Conservation (phyloP, 1,284 basidiomycete species). For the Nidula niveotomentosa region DNA sequence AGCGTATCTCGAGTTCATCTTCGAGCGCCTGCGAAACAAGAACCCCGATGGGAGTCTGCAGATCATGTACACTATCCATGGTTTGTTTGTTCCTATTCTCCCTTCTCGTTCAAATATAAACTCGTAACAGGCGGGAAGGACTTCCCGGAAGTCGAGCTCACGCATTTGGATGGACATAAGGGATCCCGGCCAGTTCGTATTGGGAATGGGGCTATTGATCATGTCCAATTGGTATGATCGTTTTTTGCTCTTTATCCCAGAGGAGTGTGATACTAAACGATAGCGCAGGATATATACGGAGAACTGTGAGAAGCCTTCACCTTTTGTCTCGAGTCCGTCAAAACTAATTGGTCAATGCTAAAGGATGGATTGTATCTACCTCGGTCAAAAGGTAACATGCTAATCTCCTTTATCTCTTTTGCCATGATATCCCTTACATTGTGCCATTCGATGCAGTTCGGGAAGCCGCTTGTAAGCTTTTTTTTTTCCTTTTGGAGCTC, state of each 20-base stretch:
- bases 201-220: conserved; percentile 88
- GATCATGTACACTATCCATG: conserved; percentile 90
- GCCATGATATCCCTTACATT: too few relatives aligned
- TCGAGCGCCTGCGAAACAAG: conserved; percentile 75
- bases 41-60: conserved; percentile 89
- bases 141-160: conserved; percentile 79
- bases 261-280: neutral
- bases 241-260: neutral
- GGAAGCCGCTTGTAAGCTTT: neutral
- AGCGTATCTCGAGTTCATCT: conserved; percentile 91
- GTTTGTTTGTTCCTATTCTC: conserved; percentile 26
- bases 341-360: neutral
- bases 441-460: neutral
- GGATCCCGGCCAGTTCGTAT: conserved; percentile 81
- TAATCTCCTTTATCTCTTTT: too few relatives aligned
- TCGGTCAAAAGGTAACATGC: conserved; percentile 77
- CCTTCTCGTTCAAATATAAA: neutral
- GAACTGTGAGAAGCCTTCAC: conserved; percentile 56
- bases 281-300: conserved; percentile 83
- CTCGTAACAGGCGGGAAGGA: conserved; percentile 68
- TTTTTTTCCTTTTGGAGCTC: too few relatives aligned
- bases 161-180: conserved; percentile 87
- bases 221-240: conserved; percentile 74
- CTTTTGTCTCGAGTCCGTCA: neutral
- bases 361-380: conserved; percentile 93